These are phyloP conservation scores for Gaillardinia entomophila DNA, from an alignment of 805 yeast genomes.

Conservation along the genomic window DNA sequence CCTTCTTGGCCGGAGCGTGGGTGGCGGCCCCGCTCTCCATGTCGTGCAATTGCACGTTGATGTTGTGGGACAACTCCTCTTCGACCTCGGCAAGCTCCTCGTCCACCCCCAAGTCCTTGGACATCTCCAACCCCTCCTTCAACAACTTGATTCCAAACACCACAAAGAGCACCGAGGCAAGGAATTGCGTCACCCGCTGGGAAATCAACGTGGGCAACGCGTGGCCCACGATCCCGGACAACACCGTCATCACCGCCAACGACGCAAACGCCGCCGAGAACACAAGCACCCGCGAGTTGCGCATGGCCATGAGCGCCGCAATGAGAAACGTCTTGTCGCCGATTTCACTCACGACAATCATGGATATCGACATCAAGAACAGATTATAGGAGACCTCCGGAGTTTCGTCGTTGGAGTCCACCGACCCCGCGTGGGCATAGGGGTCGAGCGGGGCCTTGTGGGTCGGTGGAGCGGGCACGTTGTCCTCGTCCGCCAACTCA, in stretches of 20 bases:
- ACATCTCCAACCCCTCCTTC: slow-evolving; percentile 78
- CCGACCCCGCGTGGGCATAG: slow-evolving; percentile 2
- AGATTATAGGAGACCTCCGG: slow-evolving; percentile 35
- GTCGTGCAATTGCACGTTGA: slow-evolving; percentile 44
- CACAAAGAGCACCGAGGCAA: slow-evolving; percentile 77
- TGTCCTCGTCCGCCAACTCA: slow-evolving; percentile 17
- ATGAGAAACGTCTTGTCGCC: slow-evolving; percentile 97
- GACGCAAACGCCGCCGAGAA: slow-evolving; percentile 85
- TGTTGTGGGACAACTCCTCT: slow-evolving; percentile 68
- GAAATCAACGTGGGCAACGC: slow-evolving; percentile 82
- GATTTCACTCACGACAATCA: slow-evolving; percentile 93
- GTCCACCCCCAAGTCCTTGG: slow-evolving; percentile 78
- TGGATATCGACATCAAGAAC: slow-evolving; percentile 74
- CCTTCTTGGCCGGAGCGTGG: slow-evolving; percentile 4
- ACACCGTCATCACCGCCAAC: slow-evolving; percentile 81
- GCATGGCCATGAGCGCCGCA: slow-evolving; percentile 98
- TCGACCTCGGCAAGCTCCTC: slow-evolving; percentile 97
- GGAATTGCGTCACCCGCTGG: slow-evolving; percentile 67
- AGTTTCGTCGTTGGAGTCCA: slow-evolving; percentile 2
- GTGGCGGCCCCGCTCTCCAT: slow-evolving; percentile 51
- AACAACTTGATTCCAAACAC: slow-evolving; percentile 76
- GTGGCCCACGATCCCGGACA: slow-evolving; percentile 89
- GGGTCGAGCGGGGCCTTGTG: slow-evolving; percentile 17
- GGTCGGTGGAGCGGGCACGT: slow-evolving; percentile 20
- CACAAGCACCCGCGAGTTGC: slow-evolving; percentile 76